These are phyloP conservation scores for Fraxinus sp. DNA, from an alignment of 305 asterid genomes.

Conservation along the genomic window DNA sequence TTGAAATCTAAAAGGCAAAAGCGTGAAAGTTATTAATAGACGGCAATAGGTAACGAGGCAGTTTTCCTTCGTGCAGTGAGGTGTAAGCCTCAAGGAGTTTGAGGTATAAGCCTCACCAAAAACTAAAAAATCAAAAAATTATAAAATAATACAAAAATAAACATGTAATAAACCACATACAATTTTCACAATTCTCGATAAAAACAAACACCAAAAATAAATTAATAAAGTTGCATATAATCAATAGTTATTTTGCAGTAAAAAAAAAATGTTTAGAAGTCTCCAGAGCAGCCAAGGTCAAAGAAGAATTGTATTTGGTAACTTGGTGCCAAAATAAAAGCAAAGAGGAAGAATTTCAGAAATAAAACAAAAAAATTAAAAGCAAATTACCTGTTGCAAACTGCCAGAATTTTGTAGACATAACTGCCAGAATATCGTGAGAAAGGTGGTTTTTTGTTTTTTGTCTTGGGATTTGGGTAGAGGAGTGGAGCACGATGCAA, in stretches of 20 bases:
- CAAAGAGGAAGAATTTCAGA: background rate
- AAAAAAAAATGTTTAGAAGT: background rate
- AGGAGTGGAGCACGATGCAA: background rate
- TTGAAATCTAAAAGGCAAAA: conserved; percentile 55
- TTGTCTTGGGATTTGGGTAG: background rate
- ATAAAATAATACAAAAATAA: background rate
- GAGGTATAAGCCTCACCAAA: background rate
- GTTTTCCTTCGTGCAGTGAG: background rate
- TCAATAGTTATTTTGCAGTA: background rate
- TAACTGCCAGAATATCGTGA: background rate
- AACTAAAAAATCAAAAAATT: background rate
- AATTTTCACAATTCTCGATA: background rate
- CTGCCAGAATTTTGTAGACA: background rate
- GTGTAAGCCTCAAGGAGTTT: background rate
- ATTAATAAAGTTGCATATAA: background rate
- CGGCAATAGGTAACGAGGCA: background rate
- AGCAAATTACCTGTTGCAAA: background rate
- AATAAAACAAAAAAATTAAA: background rate
- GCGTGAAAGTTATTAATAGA: conserved; percentile 16
- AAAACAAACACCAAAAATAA: background rate
- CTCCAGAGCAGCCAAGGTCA: background rate
- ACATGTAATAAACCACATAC: background rate
- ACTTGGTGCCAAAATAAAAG: background rate
- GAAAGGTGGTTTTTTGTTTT: background rate
- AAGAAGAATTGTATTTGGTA: background rate